Evolutionary conservation across 306 rosid genomes (phyloP).

Genomic region (Medicago lupulina): DNA sequence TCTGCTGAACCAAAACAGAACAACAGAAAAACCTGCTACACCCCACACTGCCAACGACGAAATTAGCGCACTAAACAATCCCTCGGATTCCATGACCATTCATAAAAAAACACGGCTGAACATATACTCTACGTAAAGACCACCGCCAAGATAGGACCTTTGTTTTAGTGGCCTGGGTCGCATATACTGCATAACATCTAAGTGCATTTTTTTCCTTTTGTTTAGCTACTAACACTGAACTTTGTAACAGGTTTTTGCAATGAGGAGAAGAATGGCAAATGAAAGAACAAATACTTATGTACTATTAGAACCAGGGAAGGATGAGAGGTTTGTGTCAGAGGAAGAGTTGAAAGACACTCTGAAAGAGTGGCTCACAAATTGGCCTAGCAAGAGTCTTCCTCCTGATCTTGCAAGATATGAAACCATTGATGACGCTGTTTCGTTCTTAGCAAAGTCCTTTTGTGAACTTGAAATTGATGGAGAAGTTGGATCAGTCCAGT

Average conservation of each 20-base stretch:
- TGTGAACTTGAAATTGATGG: conserved; percentile 90
- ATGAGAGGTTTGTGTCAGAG: conserved; percentile 79
- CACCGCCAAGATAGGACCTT: too few species aligned
- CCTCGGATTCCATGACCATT: too few species aligned
- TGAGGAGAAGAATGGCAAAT: conserved; percentile 73
- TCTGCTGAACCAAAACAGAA: too few species aligned
- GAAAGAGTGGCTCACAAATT: conserved; percentile 73
- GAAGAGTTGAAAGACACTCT: conserved; percentile 69
- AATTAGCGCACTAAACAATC: too few species aligned
- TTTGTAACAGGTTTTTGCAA: conserved; percentile 54
- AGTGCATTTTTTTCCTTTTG: too few species aligned
- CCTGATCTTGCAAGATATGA: conserved; percentile 80
- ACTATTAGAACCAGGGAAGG: conserved; percentile 80
- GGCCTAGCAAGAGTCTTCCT: conserved; percentile 79
- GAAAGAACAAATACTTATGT: conserved; percentile 75
- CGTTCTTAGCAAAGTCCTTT: conserved; percentile 67
- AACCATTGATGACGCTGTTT: conserved; percentile 77
- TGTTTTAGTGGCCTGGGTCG: too few species aligned
- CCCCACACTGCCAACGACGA: too few species aligned
- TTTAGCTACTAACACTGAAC: neutral
- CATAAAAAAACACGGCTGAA: too few species aligned
- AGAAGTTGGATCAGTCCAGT: conserved; percentile 79
- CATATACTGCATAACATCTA: neutral
- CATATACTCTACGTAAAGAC: too few species aligned
- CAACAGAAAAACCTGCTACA: too few species aligned